These are phyloP conservation scores for Penicillium canariense DNA, from an alignment of 495 filamentous ascomycete genomes.

Conservation along the genomic window DNA sequence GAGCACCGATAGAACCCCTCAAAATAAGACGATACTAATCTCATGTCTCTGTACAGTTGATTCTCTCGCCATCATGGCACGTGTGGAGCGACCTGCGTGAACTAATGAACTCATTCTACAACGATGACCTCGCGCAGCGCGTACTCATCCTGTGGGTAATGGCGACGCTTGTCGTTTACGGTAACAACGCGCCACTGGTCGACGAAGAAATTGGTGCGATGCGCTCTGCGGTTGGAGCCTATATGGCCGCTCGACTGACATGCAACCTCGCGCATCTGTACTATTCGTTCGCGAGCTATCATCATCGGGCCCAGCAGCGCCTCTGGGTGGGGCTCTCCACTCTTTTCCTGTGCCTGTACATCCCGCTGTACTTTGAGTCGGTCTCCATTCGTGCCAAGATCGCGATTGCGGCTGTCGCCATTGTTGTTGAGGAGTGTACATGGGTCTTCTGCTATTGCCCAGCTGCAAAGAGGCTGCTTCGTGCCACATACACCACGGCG, in stretches of 20 bases:
- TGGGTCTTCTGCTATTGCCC: conserved; percentile 39
- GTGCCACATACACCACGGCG: conserved; percentile 35
- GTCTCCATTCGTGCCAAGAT: conserved; percentile 39
- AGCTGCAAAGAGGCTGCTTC: conserved; percentile 32
- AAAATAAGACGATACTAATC: background rate
- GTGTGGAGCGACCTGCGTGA: conserved; percentile 48
- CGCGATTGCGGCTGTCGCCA: conserved; percentile 35
- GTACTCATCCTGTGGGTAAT: conserved; percentile 48
- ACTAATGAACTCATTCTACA: conserved; percentile 51
- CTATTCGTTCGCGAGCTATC: conserved; percentile 39
- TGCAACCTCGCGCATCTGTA: conserved; percentile 29
- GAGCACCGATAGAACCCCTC: background rate
- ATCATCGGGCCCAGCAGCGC: conserved; percentile 38
- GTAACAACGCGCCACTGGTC: conserved; percentile 46
- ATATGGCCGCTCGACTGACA: conserved; percentile 33
- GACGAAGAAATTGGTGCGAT: conserved; percentile 41
- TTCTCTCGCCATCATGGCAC: conserved; percentile 46
- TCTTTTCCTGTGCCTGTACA: conserved; percentile 34
- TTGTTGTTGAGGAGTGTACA: conserved; percentile 30
- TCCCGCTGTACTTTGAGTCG: conserved; percentile 38
- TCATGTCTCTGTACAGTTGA: conserved; percentile 23
- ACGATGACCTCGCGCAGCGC: conserved; percentile 48
- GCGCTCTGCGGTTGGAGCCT: conserved; percentile 40
- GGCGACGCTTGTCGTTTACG: conserved; percentile 44
- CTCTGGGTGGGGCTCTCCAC: conserved; percentile 31